phyloP scores from a whole-genome alignment of 306 rosid genomes.

The Heteromeles arbutifolia region DNA sequence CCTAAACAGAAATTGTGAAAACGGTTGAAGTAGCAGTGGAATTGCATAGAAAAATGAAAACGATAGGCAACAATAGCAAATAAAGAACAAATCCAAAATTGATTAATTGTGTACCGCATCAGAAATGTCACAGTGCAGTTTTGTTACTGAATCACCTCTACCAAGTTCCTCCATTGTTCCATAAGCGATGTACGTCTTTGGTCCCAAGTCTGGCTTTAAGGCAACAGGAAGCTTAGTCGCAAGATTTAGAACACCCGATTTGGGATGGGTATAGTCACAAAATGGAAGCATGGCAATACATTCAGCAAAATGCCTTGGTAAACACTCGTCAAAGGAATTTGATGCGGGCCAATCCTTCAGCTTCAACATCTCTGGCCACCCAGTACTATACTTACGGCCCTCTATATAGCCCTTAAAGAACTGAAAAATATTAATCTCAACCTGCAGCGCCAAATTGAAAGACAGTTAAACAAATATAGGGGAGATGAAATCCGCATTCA shows the following conservation, averaged over 20 bases:
- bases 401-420: slow-evolving; percentile 61
- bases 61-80: background rate
- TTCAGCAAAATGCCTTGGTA: slow-evolving; percentile 61
- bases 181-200: slow-evolving; percentile 62
- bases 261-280: slow-evolving; percentile 56
- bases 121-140: slow-evolving; percentile 61
- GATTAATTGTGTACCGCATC: slow-evolving; percentile 45
- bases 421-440: slow-evolving; percentile 38
- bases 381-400: slow-evolving; percentile 47
- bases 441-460: slow-evolving; percentile 35
- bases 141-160: slow-evolving; percentile 64
- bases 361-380: slow-evolving; percentile 68
- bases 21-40: slow-evolving; percentile 3
- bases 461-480: background rate
- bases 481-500: slow-evolving; percentile 5
- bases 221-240: slow-evolving; percentile 51
- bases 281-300: slow-evolving; percentile 57
- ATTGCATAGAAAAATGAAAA: background rate
- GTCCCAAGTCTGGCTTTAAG: slow-evolving; percentile 65
- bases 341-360: slow-evolving; percentile 72
- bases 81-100: background rate
- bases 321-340: slow-evolving; percentile 57
- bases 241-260: slow-evolving; percentile 54
- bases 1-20: slow-evolving; percentile 33
- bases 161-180: slow-evolving; percentile 51